Conservation (phyloP, 441 rosid genomes). For the Euphorbia corollata region DNA sequence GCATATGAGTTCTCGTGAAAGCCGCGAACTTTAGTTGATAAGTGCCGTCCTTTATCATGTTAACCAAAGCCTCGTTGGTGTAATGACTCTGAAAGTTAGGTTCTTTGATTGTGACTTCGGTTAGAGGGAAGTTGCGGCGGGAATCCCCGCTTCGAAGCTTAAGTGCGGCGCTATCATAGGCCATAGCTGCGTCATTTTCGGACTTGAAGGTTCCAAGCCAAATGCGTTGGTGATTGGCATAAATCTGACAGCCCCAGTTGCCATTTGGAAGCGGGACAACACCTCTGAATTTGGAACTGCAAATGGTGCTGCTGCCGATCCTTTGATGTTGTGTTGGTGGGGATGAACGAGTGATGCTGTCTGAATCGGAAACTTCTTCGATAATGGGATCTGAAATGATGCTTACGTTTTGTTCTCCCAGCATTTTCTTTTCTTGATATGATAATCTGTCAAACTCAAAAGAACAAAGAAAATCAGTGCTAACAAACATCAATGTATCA, state of each 20-base stretch:
- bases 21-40: conserved; percentile 38
- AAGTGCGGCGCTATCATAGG: conserved; percentile 55
- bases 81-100: conserved; percentile 35
- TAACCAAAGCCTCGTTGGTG: conserved; percentile 33
- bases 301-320: conserved; percentile 1
- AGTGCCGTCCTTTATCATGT: conserved; percentile 49
- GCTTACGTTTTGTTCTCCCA: conserved; percentile 29
- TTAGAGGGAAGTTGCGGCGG: conserved; percentile 36
- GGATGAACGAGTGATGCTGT: conserved; percentile 22
- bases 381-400: conserved; percentile 17
- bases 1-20: conserved; percentile 18
- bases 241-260: conserved; percentile 62
- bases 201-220: conserved; percentile 69
- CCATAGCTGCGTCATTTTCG: conserved; percentile 56
- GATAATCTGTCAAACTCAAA: not conserved
- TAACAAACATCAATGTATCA: no score
- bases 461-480: not conserved
- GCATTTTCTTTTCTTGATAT: conserved; percentile 18
- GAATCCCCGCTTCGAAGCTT: conserved; percentile 40
- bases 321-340: conserved; percentile 17
- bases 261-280: conserved; percentile 54
- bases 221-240: conserved; percentile 40
- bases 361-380: conserved; percentile 34
- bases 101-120: conserved; percentile 27
- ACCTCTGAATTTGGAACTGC: conserved; percentile 40